phyloP scores from a whole-genome alignment of 2,329 filamentous ascomycete species.

The Beauveria bassiana region DNA sequence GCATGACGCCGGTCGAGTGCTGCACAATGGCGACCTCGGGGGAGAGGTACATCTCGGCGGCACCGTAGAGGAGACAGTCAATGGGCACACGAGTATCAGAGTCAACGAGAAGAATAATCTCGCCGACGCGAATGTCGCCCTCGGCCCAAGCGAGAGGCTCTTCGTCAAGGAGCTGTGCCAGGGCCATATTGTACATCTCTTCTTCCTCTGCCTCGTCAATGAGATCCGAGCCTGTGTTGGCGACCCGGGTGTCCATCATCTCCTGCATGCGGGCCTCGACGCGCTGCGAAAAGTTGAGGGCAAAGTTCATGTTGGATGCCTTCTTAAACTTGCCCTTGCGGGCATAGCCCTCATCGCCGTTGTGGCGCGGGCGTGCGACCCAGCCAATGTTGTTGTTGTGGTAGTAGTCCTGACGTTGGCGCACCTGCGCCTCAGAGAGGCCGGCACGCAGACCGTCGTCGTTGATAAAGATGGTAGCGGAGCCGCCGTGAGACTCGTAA shows the following conservation, averaged over 20 bases:
- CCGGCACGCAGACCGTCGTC: constrained; percentile 53
- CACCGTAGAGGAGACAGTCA: constrained; percentile 63
- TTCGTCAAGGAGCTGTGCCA: constrained; percentile 43
- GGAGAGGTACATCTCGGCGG: constrained; percentile 61
- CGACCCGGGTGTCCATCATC: constrained; percentile 17
- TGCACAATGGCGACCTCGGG: constrained; percentile 66
- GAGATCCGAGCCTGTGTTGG: constrained; percentile 14
- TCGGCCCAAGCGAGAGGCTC: constrained; percentile 43
- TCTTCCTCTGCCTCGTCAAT: constrained; percentile 27
- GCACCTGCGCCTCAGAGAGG: constrained; percentile 34
- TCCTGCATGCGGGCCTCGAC: constrained; percentile 51
- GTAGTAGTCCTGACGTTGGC: constrained; percentile 39
- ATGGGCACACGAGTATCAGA: constrained; percentile 61
- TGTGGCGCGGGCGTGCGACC: constrained; percentile 39
- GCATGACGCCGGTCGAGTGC: constrained; percentile 69
- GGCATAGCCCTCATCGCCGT: constrained; percentile 39
- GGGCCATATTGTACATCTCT: constrained; percentile 40
- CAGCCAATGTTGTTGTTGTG: constrained; percentile 41
- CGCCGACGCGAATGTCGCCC: constrained; percentile 53
- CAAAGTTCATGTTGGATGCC: constrained; percentile 71
- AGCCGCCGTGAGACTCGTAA: constrained; percentile 39
- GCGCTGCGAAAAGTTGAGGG: constrained; percentile 51
- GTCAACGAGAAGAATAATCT: constrained; percentile 59
- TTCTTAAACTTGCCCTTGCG: constrained; percentile 63
- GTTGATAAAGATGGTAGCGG: constrained; percentile 50